Base-by-base conservation (phyloP, 768 basidiomycete species). In the Tremella fuciformis region DNA sequence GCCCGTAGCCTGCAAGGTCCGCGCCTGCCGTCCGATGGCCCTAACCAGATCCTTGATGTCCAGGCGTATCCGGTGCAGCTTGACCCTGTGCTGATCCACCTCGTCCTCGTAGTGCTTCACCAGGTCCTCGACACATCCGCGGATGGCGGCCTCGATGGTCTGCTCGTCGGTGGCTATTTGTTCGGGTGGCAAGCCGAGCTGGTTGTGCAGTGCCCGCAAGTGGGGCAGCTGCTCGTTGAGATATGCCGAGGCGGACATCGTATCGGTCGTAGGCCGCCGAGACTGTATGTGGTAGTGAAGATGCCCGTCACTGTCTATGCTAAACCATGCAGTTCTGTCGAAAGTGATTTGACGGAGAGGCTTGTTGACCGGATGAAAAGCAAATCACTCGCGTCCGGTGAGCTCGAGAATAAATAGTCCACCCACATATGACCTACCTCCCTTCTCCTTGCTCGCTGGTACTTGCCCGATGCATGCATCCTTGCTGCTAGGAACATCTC, bases 101-200 rank as follows among this genome's bases (percentile, higher is more conserved):
- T 94, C 86, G 64, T 85, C 83, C 72, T 84, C 80, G 58, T 88
- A 80, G 16, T 80, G 71, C 13, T 86, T 81, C 41, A 94, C 85
- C 67, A 89, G 86, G 4, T 79, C 79, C 65, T 91, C 87, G 13
- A 93, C 87, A 22, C 88, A 85, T 57, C 83, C 81, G 55, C 86
- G 83, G 44, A 94, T 84, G 50, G 86, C 84, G 29, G 85, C 81
- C 67, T 91, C 86, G 7, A 94, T 82, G 8, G 82, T 76, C 53
- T 82, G 80, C 29, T 93, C 81, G 59, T 96, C 91, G 73, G 89
- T 86, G 73, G 88, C 84, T 42, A 93, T 83, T 0, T 89, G 86
- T 11, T 85, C 84, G 24, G 84, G 77, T 8, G 91, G 89, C 13
- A 93, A 81, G 29, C 89, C 90, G 15, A 94, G 87, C 69, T 89